Percentiles rank a stretch among this genome's conserved stretches.
phyloP scores from a whole-genome alignment of 768 basidiomycete genomes.

The Boletus edulis region DNA sequence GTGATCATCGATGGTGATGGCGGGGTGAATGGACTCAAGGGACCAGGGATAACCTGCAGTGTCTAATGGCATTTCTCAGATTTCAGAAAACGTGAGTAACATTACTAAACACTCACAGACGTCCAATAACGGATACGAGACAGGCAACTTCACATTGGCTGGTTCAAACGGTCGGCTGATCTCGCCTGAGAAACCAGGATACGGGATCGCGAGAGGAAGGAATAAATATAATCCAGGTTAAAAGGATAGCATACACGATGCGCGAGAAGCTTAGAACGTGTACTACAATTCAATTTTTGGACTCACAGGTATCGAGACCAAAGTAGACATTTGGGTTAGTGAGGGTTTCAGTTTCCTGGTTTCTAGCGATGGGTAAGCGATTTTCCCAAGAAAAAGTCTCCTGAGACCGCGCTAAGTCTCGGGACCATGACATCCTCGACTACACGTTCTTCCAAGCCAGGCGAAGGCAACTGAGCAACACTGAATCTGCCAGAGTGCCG shows the following conservation, averaged over 20 bases:
- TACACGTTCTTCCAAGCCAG: constrained; percentile 56
- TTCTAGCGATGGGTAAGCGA: too few species aligned
- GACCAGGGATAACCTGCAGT: constrained; percentile 29
- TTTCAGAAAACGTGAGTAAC: neutral
- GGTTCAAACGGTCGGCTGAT: neutral
- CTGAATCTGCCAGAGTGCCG: constrained; percentile 34
- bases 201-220: constrained; percentile 14
- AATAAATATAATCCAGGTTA: constrained; percentile 38
- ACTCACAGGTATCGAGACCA: constrained; percentile 21
- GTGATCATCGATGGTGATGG: constrained; percentile 1
- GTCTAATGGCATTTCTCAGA: constrained; percentile 6
- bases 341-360: neutral
- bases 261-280: neutral
- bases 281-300: neutral
- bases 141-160: constrained; percentile 13
- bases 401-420: constrained; percentile 15
- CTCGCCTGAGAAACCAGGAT: constrained; percentile 9
- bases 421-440: constrained; percentile 7
- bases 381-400: constrained; percentile 13
- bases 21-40: constrained; percentile 25
- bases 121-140: constrained; percentile 27
- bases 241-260: constrained; percentile 36
- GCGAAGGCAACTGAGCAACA: constrained; percentile 46
- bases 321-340: constrained; percentile 21
- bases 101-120: constrained; percentile 32